phyloP scores from a whole-genome alignment of 371 early-diverging fungal genomes.

The Mucor sp. region DNA sequence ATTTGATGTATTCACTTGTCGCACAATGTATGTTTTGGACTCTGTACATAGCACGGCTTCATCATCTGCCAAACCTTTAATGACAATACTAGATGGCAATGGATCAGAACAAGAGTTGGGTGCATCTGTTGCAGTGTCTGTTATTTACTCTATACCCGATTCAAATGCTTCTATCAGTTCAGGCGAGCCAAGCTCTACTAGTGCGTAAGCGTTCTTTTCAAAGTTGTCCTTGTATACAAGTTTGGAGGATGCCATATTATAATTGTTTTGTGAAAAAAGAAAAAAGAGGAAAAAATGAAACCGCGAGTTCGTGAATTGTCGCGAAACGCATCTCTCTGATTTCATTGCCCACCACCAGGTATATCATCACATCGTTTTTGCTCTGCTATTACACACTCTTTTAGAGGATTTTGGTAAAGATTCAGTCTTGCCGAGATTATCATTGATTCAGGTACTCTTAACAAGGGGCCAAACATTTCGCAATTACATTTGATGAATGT shows the following conservation, averaged over 20 bases:
- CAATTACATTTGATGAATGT: no score
- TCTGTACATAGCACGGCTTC: conserved; percentile 62
- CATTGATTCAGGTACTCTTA: no score
- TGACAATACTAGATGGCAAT: conserved; percentile 26
- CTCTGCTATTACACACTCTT: no score
- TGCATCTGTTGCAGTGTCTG: background rate
- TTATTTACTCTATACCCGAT: conserved; percentile 24
- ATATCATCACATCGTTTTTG: no score
- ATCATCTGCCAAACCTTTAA: conserved; percentile 54
- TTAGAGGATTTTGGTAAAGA: no score
- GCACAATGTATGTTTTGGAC: conserved; percentile 45
- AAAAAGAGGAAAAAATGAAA: background rate
- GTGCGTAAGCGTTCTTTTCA: conserved; percentile 24
- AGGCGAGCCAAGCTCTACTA: conserved; percentile 28
- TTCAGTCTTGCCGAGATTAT: no score
- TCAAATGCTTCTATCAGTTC: conserved; percentile 29
- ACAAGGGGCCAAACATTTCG: no score
- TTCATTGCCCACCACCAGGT: background rate
- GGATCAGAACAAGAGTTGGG: background rate
- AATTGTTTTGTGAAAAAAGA: background rate
- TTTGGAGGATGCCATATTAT: conserved; percentile 8
- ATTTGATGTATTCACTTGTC: conserved; percentile 61
- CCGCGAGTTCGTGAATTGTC: background rate
- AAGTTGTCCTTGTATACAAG: conserved; percentile 27
- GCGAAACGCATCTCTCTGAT: background rate